Base-by-base conservation (phyloP, 306 rosid genomes). In the Prunus dulcis region DNA sequence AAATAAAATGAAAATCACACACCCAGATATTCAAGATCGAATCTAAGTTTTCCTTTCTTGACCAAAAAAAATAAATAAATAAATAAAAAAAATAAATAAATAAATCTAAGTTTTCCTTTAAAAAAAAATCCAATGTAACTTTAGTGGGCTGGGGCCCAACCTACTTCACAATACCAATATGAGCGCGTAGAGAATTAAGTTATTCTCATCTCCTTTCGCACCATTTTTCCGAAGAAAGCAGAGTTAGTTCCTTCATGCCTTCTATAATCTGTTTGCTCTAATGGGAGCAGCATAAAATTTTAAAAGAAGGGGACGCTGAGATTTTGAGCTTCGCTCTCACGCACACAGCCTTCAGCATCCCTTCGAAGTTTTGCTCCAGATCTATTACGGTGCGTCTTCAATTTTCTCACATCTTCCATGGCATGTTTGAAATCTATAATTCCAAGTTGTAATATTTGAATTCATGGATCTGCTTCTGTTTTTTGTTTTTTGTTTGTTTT, bases 381-480 rank as follows among this genome's bases (percentile, higher is more conserved):
- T 61, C 69, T 6, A 7, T 12, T 18, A 12, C 69, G 69, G 77
- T 73, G 7, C 77, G 77, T 73, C 15, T 28, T 9, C 65, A 22
- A 15, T 73, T 45, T 32, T 11, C 5, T 72, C 67, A 1, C 14
- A 14, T 1, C 15, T 67, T 30, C 56, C 2, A 14, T 45, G 12
- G 69, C 22, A 18, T 28, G 60, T 71, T 2, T 38, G 47, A 19
- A 64, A 32, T 41, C 49, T 5, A 34, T 18, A n/a, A 18, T 18
- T 19, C 38, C 14, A 4, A 18, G 38, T 64, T 64, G 18, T 9
- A 3, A 11, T 64, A 27, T 8, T 34, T 0, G 12, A 67, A 1
- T 2, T 19, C 17, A 25, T 61, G 47, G 77, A 73, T 73, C 77
- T 73, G 69, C 49, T 6, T 3, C 1, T 17, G 27, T 6, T 52